Evolutionary conservation across 352 stramenopile genomes (phyloP), one percentile per base, ranked within the genome.

Genomic region (Pythium aphanidermatum): DNA sequence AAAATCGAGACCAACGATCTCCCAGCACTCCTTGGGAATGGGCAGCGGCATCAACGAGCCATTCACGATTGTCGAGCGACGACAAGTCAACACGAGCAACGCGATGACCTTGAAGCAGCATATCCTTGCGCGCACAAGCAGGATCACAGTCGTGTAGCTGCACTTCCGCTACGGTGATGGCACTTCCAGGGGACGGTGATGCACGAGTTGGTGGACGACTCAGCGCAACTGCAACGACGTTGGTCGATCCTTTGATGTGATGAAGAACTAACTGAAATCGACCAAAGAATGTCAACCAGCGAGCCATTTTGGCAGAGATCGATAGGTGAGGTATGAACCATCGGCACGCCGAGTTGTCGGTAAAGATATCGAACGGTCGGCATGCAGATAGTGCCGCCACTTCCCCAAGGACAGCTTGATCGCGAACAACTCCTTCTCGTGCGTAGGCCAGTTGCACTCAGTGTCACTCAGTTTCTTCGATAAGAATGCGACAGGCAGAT

Each of bases 401-500:
- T 63, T 63, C 17, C 49, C 46, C 4, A 63, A 27, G 11, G 44
- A 46, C 26, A 35, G 17, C 38, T 42, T 64, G 34, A 60, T 64
- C 3, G 55, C 50, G 21, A 48, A 56, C 25, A 60, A 29, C 27
- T 60, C 34, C 34, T 64, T 39, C 23, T 48, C 48, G 35, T 60
- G 34, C 3, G 55, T 23, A 29, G 38, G 41, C 48, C 55, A 60
- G n/a, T n/a, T n/a, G n/a, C n/a, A n/a, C n/a, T n/a, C n/a, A n/a
- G n/a, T n/a, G n/a, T n/a, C n/a, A n/a, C 51, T 37, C 8, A 62
- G 37, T 21, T 56, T 59, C 51, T 65, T 48, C 38, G 31, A 54
- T 21, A 45, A 54, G 28, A 66, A 74, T 0, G 57, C 57, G 4
- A 73, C 46, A 1, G 58, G 50, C 24, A 58, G 56, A 49, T 51